Evolutionary conservation across 2,329 filamentous ascomycete genomes (phyloP), one percentile per base, ranked within the genome.

Genomic region (Trichoderma cornu-damae): DNA sequence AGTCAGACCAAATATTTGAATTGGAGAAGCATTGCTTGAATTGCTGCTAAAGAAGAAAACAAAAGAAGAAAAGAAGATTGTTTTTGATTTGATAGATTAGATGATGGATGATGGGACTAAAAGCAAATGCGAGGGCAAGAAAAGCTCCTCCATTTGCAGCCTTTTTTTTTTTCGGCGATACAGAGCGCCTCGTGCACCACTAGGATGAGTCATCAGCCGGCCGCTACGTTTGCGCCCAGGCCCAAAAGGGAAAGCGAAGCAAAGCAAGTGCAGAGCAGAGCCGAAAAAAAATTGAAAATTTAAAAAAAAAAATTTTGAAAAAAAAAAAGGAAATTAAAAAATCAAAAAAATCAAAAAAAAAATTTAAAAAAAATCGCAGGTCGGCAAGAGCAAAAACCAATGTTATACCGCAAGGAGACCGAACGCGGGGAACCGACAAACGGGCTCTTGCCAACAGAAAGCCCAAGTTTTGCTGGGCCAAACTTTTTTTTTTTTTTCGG

Each of bases 381-480:
- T 1, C 9, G 20, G 38, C 40, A 53, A 34, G 30, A 54, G 38
- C 30, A 28, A 6, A n/a, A n/a, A n/a, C n/a, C n/a, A n/a, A n/a
- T n/a, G n/a, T n/a, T n/a, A 34, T 8, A 24, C 20, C 14, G 32
- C 16, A 48, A 16, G 26, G 43, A 50, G n/a, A 42, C 8, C 38
- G 32, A 50, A 58, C 56, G 56, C 56, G 56, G 56, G 56, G 56
- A 52, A 58, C 18, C 30, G 22, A 51, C 42, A 42, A 37, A 37
- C 42, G 35, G 51, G 24, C 43, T 56, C 37, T 32, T 40, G 22
- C 24, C 34, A 28, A 43, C 35, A 48, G 32, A 30, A n/a, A 20
- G 52, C 52, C 58, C 47, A 51, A 30, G 16, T 18, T 20, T 44
- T 43, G 38, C 46, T 51, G 42, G 56, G 38, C 51, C 16, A n/a